Conservation (phyloP, 2,329 filamentous ascomycete genomes). For the Xylogone sp. region DNA sequence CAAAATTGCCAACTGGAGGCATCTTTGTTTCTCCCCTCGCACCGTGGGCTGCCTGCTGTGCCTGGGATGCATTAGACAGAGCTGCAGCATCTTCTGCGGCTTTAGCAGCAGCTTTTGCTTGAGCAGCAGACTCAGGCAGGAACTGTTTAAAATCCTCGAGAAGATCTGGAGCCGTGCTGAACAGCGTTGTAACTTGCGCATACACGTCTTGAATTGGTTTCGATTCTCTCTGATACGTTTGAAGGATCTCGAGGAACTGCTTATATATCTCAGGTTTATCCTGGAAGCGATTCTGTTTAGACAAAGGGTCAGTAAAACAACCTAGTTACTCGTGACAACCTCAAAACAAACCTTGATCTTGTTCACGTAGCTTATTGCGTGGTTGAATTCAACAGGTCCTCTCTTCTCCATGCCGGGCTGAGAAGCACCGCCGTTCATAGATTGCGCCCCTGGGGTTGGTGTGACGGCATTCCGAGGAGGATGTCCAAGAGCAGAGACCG, state of each 20-base stretch:
- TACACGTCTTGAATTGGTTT: constrained; percentile 99
- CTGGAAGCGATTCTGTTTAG: constrained; percentile 82
- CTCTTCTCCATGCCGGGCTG: constrained; percentile 73
- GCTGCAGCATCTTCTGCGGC: constrained; percentile 62
- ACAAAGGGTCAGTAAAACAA: not conserved
- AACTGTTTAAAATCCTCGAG: constrained; percentile 99
- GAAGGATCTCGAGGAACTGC: constrained; percentile 95
- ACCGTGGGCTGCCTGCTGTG: constrained; percentile 48
- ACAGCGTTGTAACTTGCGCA: constrained; percentile 89
- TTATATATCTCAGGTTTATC: constrained; percentile 98
- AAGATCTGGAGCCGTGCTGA: constrained; percentile 89
- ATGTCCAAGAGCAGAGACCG: constrained; percentile 39
- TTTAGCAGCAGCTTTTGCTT: constrained; percentile 58
- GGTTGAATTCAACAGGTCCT: constrained; percentile 96
- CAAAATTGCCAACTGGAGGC: constrained; percentile 93
- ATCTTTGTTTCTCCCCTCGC: constrained; percentile 60
- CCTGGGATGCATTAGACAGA: constrained; percentile 44
- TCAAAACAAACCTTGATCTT: constrained; percentile 81
- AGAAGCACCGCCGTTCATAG: constrained; percentile 59
- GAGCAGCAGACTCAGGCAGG: constrained; percentile 80
- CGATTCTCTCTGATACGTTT: constrained; percentile 96
- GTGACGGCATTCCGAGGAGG: constrained; percentile 53
- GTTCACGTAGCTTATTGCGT: constrained; percentile 98
- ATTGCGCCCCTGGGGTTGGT: constrained; percentile 52
- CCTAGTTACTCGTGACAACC: constrained; percentile 4